phyloP scores from a whole-genome alignment of 2,329 filamentous ascomycete genomes.

The Seiridium cupressi region DNA sequence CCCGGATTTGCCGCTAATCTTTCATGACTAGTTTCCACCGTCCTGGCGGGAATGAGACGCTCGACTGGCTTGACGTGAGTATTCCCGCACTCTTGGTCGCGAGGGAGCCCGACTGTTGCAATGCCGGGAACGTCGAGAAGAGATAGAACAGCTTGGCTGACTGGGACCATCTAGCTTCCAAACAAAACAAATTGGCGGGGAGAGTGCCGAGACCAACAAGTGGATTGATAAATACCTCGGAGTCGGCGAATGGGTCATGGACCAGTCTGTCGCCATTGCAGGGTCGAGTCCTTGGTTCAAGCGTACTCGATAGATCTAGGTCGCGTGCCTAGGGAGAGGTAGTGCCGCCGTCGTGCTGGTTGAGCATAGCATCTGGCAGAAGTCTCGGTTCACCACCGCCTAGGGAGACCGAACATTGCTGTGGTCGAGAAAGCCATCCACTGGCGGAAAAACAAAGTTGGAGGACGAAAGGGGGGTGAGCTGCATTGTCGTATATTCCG shows the following conservation, averaged over 20 bases:
- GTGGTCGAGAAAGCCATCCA: background rate
- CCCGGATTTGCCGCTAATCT: conserved; percentile 14
- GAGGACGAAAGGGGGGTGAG: background rate
- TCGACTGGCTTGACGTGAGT: conserved; percentile 97
- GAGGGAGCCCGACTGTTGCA: background rate
- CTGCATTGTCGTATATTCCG: background rate
- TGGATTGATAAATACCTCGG: conserved; percentile 95
- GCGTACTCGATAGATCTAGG: conserved; percentile 64
- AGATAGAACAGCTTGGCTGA: conserved; percentile 33
- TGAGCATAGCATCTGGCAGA: too few relatives aligned
- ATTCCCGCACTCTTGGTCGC: conserved; percentile 11
- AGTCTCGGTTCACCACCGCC: too few relatives aligned
- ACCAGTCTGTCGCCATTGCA: conserved; percentile 90
- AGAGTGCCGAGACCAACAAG: conserved; percentile 78
- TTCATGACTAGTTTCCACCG: conserved; percentile 72
- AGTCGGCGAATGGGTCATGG: conserved; percentile 97
- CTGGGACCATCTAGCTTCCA: conserved; percentile 67
- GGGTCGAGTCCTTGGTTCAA: conserved; percentile 89
- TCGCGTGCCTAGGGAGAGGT: background rate
- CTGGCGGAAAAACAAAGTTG: background rate
- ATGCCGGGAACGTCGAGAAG: conserved; percentile 3
- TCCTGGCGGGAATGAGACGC: conserved; percentile 94
- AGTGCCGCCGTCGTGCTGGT: background rate
- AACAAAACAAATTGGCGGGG: conserved; percentile 75
- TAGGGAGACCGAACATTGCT: too few relatives aligned